These are phyloP conservation scores for Scutellaria barbata DNA, from an alignment of 257 asterid genomes.

Conservation along the genomic window DNA sequence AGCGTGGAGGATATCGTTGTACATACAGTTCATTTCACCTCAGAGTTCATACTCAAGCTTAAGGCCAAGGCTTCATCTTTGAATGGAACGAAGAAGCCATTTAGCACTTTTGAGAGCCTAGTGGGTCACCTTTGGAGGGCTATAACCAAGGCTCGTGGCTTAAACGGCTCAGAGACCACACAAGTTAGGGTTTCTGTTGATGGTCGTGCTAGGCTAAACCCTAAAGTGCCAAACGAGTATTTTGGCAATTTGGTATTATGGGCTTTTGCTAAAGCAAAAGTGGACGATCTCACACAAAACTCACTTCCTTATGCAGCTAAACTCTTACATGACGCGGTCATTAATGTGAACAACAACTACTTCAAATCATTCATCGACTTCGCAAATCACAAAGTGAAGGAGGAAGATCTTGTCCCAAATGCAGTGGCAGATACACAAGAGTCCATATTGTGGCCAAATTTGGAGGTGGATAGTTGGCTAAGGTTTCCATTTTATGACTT, in stretches of 20 bases:
- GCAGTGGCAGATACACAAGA: conserved; percentile 60
- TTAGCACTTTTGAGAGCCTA: conserved; percentile 77
- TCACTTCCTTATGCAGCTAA: conserved; percentile 62
- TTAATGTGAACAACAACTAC: conserved; percentile 56
- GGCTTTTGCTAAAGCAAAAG: conserved; percentile 69
- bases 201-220: conserved; percentile 68
- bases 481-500: conserved; percentile 83
- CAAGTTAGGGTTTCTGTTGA: conserved; percentile 71
- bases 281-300: conserved; percentile 46
- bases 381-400: conserved; percentile 54
- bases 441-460: conserved; percentile 67
- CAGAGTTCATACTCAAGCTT: conserved; percentile 61
- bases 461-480: conserved; percentile 86
- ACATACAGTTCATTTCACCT: conserved; percentile 60
- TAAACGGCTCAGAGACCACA: conserved; percentile 55
- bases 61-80: conserved; percentile 62
- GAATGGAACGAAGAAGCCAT: conserved; percentile 49
- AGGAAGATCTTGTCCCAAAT: conserved; percentile 58
- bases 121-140: conserved; percentile 85
- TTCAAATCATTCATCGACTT: conserved; percentile 82
- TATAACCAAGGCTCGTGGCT: conserved; percentile 71
- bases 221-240: conserved; percentile 64
- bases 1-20: conserved; percentile 55
- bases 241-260: conserved; percentile 85
- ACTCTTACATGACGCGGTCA: conserved; percentile 67